Evolutionary conservation across 2,329 filamentous ascomycete genomes (phyloP), one percentile per base, ranked within the genome.

Genomic region (Cercospora berteroae): DNA sequence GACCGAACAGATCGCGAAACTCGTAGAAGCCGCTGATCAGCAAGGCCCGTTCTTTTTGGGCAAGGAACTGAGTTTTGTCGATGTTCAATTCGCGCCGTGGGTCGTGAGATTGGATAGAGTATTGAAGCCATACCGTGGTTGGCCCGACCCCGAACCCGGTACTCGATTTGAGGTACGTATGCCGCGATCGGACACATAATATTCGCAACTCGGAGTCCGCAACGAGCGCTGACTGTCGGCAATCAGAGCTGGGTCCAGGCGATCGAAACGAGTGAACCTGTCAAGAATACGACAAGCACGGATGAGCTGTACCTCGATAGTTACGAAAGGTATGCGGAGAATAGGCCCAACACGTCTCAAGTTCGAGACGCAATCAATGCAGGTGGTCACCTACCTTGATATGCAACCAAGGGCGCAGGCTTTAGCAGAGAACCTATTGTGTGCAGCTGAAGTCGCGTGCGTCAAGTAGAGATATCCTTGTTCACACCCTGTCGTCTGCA

Each of bases 81-180:
- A 94, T 71, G 83, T 93, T 16, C 89, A 93, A 74, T 84, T 93
- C 56, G 90, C 90, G 1, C 91, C 91, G 0, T 94, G 92, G 84
- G 85, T 92, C 13, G 76, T 93, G 18, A 85, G 91, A 1, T 80
- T 94, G 67, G 83, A 85, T n/a, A 85, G 87, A 2, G 86, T 93
- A 18, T 80, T 92, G 36, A 83, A 86, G 60, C 86, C 87, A 16
- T 88, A 90, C 70, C 82, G 88, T 20, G 86, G 85, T 23, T 93
- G 90, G 88, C 85, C 86, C 0, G 86, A 88, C 25, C 85, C 88
- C 0, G 84, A 88, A 69, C 82, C 84, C 1, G 88, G 86, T 1
- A 87, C 83, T 68, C 83, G 91, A 6, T 92, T 89, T 89, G 85
- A 84, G 29, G 60, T 48, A 33, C n/a, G 52, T 57, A 16, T 27